phyloP scores from a whole-genome alignment of 257 asterid genomes.

The Jasminum sambac region DNA sequence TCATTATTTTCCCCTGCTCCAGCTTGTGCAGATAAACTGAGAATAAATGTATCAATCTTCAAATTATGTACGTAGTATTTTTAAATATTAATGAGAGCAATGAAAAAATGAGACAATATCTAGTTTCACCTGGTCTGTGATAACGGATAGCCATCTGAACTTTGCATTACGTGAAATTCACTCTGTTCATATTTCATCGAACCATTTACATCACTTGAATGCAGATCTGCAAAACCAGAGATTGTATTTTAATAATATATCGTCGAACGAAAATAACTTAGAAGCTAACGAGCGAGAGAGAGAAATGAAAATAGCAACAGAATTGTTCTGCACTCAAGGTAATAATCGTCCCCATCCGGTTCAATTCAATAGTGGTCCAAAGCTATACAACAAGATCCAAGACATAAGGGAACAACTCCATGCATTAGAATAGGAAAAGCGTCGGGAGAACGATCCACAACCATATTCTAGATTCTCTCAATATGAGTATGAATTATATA shows the following conservation, averaged over 20 bases:
- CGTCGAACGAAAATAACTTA: background rate
- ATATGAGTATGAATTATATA: too few relatives aligned
- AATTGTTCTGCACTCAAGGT: background rate
- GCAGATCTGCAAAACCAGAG: conserved; percentile 30
- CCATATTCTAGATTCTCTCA: background rate
- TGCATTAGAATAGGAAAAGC: background rate
- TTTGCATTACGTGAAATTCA: conserved; percentile 28
- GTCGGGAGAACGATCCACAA: background rate
- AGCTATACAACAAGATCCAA: background rate
- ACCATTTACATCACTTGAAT: conserved; percentile 30
- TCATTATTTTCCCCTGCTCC: conserved; percentile 24
- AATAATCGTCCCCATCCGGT: too few relatives aligned
- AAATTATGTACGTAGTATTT: background rate
- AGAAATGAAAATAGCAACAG: background rate
- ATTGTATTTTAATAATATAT: background rate
- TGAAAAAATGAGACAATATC: background rate
- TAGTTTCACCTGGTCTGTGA: conserved; percentile 54
- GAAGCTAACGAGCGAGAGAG: background rate
- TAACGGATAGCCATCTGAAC: conserved; percentile 35
- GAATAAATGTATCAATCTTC: conserved; percentile 18
- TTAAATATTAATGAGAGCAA: background rate
- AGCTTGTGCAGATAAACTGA: conserved; percentile 43
- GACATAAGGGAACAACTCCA: conserved; percentile 1
- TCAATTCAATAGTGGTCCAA: too few relatives aligned
- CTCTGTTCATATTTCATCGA: conserved; percentile 29